Conservation (phyloP, 2,329 filamentous ascomycete genomes). For the Annulohypoxylon truncatum region DNA sequence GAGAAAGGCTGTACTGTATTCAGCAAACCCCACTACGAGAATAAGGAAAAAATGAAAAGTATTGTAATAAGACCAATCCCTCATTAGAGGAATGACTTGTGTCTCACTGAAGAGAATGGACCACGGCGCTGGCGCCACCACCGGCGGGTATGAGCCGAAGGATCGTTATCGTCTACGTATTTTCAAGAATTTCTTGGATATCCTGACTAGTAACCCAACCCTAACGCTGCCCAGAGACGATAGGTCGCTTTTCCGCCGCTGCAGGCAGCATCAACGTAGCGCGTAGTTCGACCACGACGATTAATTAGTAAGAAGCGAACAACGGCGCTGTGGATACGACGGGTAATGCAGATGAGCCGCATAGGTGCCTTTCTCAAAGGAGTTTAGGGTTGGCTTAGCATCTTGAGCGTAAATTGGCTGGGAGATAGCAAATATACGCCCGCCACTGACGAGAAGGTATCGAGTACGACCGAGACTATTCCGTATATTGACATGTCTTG, state of each 20-base stretch:
- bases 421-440: slow-evolving; percentile 13
- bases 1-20: slow-evolving; percentile 32
- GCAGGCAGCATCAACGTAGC: background rate
- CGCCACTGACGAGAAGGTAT: slow-evolving; percentile 30
- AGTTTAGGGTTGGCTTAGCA: slow-evolving; percentile 22
- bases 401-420: slow-evolving; percentile 10
- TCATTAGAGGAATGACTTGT: slow-evolving; percentile 35
- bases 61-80: slow-evolving; percentile 33
- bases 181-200: background rate
- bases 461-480: slow-evolving; percentile 31
- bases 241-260: background rate
- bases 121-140: slow-evolving; percentile 19
- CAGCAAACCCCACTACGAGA: slow-evolving; percentile 34
- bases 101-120: slow-evolving; percentile 40
- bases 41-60: slow-evolving; percentile 34
- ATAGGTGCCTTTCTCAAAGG: slow-evolving; percentile 27
- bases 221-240: background rate
- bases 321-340: slow-evolving; percentile 6
- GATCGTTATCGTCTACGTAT: slow-evolving; percentile 18
- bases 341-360: slow-evolving; percentile 32
- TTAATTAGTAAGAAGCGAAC: background rate
- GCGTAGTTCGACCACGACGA: background rate
- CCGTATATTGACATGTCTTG: slow-evolving; percentile 27
- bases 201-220: background rate
- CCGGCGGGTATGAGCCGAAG: slow-evolving; percentile 3